These are phyloP conservation scores for Didymella lethalis DNA, from an alignment of 2,329 filamentous ascomycete genomes.

Conservation along the genomic window DNA sequence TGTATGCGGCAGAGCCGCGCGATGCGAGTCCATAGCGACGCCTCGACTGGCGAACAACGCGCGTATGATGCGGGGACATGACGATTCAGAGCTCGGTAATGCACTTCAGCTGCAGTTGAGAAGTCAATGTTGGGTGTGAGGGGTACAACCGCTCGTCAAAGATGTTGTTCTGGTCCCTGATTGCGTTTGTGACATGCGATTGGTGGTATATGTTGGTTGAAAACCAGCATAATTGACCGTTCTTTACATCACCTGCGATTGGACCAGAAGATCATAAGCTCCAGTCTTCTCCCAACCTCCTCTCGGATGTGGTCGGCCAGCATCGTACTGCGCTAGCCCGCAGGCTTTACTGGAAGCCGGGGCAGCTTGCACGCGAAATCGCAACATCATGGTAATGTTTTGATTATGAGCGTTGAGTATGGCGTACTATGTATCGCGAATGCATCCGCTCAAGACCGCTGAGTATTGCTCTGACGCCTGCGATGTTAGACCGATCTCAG, in stretches of 20 bases:
- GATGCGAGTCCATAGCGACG: not conserved
- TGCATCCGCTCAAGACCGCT: too few species aligned
- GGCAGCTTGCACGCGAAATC: slow-evolving; percentile 1
- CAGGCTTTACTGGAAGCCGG: not conserved
- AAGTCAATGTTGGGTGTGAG: not conserved
- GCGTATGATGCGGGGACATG: not conserved
- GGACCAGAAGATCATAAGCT: not conserved
- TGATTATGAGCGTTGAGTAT: too few species aligned
- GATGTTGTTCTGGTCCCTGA: not conserved
- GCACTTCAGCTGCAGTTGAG: not conserved
- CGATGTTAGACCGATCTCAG: too few species aligned
- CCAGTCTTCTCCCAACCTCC: not conserved
- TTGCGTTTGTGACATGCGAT: not conserved
- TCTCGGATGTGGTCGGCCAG: not conserved
- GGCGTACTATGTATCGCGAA: too few species aligned
- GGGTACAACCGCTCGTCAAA: not conserved
- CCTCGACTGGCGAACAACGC: not conserved
- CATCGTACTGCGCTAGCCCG: not conserved
- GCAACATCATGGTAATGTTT: not conserved
- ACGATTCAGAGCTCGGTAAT: not conserved
- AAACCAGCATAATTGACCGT: not conserved
- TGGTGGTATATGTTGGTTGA: slow-evolving; percentile 14
- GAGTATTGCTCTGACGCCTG: too few species aligned
- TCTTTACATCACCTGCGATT: not conserved
- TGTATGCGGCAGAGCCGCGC: not conserved